Base-by-base conservation (phyloP, 371 early-diverging fungal species). In the Globomyces sp. region DNA sequence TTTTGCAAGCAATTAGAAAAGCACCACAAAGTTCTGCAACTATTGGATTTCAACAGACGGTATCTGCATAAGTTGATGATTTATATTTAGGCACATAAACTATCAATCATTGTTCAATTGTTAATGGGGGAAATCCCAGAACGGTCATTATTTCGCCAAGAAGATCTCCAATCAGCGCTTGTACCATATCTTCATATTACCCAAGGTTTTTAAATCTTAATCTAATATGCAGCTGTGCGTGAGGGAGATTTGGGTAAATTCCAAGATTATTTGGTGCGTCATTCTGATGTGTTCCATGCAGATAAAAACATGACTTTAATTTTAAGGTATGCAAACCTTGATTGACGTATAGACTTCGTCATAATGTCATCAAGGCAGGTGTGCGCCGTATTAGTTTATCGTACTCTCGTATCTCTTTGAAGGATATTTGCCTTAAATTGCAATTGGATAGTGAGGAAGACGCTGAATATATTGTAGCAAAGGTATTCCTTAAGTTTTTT, bases 291-390 rank as follows among this genome's bases (percentile, higher is more conserved):
- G 44, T 96, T 96, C 80, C 82, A 87, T 42, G 85, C 85, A 45
- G 99, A 98, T 82, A 88, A 92, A 72, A 94, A 91, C 37, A 89
- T 88, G 74, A 91, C 93, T 0, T 77, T 98, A 57, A 92, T 98
- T 66, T 77, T 93, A 60, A 92, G 96, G 83, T 84, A 70, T 36
- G 67, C 24, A 24, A 24, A 24, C 37, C 41, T 48, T 57, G 39
- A 39, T 57, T 41, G 9, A 36, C 11, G 43, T 45, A 52, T 41
- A 84, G 87, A 72, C 81, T 98, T 53, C 95, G 96, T 58, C 98
- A 98, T 80, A 96, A 96, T 75, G 99, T 98, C 62, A 97, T 98
- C 85, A 97, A 95, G 86, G 90, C 99, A 1, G 99, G 98, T 58
- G 90, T 98, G 63, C 90, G 97, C 53, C 92, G 91, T 90, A 94